phyloP scores from a whole-genome alignment of 148 eudicot species.

The Chenopodium suecicum region DNA sequence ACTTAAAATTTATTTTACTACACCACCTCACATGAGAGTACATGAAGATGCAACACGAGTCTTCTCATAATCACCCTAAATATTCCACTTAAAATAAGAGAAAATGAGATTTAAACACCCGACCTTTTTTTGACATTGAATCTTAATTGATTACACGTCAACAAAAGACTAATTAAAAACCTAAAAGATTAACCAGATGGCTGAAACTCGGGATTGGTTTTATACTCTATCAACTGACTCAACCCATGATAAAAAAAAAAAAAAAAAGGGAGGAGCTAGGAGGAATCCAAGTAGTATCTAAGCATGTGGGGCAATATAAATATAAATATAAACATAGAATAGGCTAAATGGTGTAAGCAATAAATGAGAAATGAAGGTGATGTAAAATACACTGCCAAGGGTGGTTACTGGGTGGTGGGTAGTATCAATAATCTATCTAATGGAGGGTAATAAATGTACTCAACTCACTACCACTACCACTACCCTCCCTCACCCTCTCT shows the following conservation, averaged over 20 bases:
- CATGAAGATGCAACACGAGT: too few relatives aligned
- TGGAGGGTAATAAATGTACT: slow-evolving; percentile 13
- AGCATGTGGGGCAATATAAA: background rate
- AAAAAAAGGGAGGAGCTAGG: background rate
- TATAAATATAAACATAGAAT: background rate
- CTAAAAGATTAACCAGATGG: too few relatives aligned
- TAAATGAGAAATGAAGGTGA: slow-evolving; percentile 7
- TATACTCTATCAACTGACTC: background rate
- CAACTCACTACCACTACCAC: background rate
- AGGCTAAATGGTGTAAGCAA: background rate
- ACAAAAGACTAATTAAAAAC: too few relatives aligned
- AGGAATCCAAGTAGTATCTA: background rate
- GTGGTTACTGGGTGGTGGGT: slow-evolving; percentile 19
- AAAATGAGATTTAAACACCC: too few relatives aligned
- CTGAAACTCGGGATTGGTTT: too few relatives aligned
- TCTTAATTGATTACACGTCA: too few relatives aligned
- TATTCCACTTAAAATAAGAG: too few relatives aligned
- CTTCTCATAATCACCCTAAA: too few relatives aligned
- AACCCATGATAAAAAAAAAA: background rate
- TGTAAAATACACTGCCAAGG: background rate
- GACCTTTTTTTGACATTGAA: too few relatives aligned
- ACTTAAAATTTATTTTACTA: too few relatives aligned
- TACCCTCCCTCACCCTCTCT: background rate
- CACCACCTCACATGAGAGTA: too few relatives aligned
- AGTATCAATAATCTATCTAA: background rate